phyloP scores from a whole-genome alignment of 257 asterid species.

The Striga asiatica region DNA sequence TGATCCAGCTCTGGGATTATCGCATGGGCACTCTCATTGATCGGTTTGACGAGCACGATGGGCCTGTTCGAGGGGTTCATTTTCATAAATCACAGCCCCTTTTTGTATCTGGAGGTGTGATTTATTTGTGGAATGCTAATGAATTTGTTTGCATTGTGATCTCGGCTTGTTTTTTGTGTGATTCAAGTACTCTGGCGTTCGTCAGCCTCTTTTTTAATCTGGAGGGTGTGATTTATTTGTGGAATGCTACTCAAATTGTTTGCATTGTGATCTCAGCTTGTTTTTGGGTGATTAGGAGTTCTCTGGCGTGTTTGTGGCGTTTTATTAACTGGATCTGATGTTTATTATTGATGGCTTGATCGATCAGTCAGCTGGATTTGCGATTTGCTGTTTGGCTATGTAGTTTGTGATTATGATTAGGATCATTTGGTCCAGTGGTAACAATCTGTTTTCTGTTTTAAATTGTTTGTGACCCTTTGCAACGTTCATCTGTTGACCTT shows the following conservation, averaged over 20 bases:
- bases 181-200: no score
- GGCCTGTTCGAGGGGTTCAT: constrained; percentile 84
- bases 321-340: no score
- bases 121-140: background rate
- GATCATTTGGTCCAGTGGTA: background rate
- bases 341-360: background rate
- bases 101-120: constrained; percentile 80
- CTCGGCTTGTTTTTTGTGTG: background rate
- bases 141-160: background rate
- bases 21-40: constrained; percentile 97
- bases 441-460: background rate
- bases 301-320: no score
- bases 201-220: constrained; percentile 84
- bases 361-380: background rate
- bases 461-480: background rate
- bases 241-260: background rate
- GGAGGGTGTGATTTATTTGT: constrained; percentile 44
- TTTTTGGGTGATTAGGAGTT: background rate
- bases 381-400: background rate
- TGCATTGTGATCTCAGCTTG: background rate
- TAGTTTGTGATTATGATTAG: background rate
- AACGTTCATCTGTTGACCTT: no score
- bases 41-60: constrained; percentile 81
- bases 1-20: constrained; percentile 95
- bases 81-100: constrained; percentile 88